Base-by-base conservation (phyloP, 495 filamentous ascomycete genomes). In the Talaromyces thailandensis region DNA sequence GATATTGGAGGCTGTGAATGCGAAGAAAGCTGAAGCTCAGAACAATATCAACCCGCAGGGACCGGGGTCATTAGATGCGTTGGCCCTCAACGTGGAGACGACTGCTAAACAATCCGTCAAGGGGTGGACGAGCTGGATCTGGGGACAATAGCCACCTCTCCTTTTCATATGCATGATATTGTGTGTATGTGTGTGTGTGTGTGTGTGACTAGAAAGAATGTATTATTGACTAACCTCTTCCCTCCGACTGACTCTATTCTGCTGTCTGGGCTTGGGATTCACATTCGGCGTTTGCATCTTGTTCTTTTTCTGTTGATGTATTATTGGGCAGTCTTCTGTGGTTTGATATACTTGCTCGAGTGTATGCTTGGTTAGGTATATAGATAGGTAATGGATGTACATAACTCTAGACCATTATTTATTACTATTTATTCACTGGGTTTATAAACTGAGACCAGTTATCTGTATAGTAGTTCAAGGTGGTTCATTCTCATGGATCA, bases 91-190 rank as follows among this genome's bases (percentile, higher is more conserved):
- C 62, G 76, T 68, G 24, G 78, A 77, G 58, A 63, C 60, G 4
- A 73, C 71, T 29, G 70, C 71, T 14, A 77, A 77, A 67, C 67
- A 74, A 64, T 73, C 69, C 50, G 68, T 72, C 14, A 68, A 69
- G 64, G 71, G 78, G 61, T 80, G 78, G 78, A 74, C 67, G 61
- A 74, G 73, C 64, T 79, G 78, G 76, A 62, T 78, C 55, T 76
- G 73, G 40, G 72, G 75, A 21, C 75, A 73, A 68, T 79, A 64
- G 18, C 11, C 11, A 6, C 16, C 4, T 26, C 1, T 45, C 2
- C 28, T 45, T 16, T 25, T 6, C 3, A 2, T 1, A 12, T 24
- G n/a, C 25, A 11, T 37, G 12, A 24, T 31, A 37, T 43, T 40
- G 14, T 48, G 28, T 21, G 6, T 31, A 18, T 25, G 25, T 48